Percentiles rank a stretch among this genome's conserved stretches.
phyloP scores from a whole-genome alignment of 345 rosid genomes.

The Eucalyptus curtisii region DNA sequence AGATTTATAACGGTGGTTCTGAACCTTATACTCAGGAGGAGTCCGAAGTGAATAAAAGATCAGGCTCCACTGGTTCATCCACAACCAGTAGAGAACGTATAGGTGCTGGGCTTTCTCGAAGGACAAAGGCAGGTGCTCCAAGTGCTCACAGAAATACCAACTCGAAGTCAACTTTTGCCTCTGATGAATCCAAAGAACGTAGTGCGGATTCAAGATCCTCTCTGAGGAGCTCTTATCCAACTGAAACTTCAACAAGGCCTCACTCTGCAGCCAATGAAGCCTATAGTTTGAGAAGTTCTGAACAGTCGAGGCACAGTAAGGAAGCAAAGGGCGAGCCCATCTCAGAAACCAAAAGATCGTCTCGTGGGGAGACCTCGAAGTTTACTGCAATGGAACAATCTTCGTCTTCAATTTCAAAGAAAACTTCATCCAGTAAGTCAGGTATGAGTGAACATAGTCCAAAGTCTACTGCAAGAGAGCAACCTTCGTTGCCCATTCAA shows the following conservation, averaged over 20 bases:
- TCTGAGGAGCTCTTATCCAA: not conserved
- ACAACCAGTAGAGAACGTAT: conserved; percentile 1
- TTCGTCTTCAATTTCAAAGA: not conserved
- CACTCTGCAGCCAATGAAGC: not conserved
- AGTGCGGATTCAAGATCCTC: not conserved
- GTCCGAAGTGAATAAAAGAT: not conserved
- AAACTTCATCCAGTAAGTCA: not conserved
- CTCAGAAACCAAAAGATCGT: not conserved
- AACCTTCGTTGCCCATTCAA: not conserved
- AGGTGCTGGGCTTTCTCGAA: conserved; percentile 33
- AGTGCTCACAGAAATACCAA: not conserved
- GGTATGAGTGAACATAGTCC: not conserved
- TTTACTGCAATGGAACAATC: not conserved
- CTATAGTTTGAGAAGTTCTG: not conserved
- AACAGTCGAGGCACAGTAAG: not conserved
- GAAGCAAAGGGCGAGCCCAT: not conserved
- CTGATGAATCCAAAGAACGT: not conserved
- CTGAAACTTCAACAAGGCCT: not conserved
- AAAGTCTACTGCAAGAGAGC: not conserved
- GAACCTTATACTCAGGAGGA: not conserved
- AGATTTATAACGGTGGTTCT: not conserved
- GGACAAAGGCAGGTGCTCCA: conserved; percentile 20
- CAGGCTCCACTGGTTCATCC: conserved; percentile 9
- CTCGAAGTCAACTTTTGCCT: not conserved
- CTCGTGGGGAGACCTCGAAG: not conserved